Base-by-base conservation (phyloP, 805 yeast genomes). In the Suhomyces sp. region DNA sequence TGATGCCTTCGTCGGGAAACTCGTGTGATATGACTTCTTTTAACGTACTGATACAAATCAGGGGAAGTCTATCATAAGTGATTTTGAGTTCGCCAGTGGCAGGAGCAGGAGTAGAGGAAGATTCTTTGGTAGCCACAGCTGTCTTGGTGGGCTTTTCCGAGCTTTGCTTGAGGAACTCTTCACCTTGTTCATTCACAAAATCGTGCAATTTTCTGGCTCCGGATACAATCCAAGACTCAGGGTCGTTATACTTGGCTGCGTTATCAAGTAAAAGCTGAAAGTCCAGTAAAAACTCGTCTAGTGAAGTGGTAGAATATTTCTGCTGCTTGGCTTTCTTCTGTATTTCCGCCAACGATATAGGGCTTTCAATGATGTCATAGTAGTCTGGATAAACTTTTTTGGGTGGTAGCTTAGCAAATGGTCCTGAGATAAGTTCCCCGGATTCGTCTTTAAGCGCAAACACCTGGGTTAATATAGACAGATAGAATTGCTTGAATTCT, bases 121-220 rank as follows among this genome's bases (percentile, higher is more conserved):
- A 35, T n/a, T 38, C 35, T 13, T 51, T 48, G 26, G 38, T 23
- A 9, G 13, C 27, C 22, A 4, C 45, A 13, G 51, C 41, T 2
- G 47, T 31, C 27, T 51, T 42, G n/a, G 26, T 33, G 5, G 46
- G 49, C 29, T 55, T 47, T 26, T 53, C 48, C 45, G 58, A 48
- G 13, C 53, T 56, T 15, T 45, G 44, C 29, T 35, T 47, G 15
- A 70, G 70, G 31, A 65, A 71, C 50, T 76, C 74, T 22, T 70
- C 61, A 1, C 77, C 73, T 59, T 79, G 83, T 27, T 79, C 78
- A 47, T 77, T 70, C 12, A 87, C 89, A 60, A 79, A 82, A 23
- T 82, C 78, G 47, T 74, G 74, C 47, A 90, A 79, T 52, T 73
- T 75, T 13, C 69, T 65, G 1, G 96, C 86, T 65, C 87, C 88